These are phyloP conservation scores for Lactifluus hygrophoroides DNA, from an alignment of 768 basidiomycete species.

Conservation along the genomic window DNA sequence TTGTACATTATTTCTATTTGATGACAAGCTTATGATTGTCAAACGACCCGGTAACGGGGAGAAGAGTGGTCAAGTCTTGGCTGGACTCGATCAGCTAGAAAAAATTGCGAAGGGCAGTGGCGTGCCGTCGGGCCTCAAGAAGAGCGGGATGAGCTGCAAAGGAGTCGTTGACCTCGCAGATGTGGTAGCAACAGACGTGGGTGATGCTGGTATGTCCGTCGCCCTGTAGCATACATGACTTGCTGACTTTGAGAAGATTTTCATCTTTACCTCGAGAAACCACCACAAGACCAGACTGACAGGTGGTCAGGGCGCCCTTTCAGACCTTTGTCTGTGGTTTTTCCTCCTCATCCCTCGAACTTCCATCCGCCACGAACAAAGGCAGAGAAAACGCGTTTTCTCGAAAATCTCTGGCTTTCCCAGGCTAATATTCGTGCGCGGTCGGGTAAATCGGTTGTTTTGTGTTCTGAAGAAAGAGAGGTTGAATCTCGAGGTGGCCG, in stretches of 20 bases:
- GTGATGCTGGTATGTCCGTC: constrained; percentile 61
- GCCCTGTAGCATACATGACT: background rate
- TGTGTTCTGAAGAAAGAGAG: constrained; percentile 64
- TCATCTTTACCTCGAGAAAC: constrained; percentile 74
- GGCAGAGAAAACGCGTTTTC: constrained; percentile 68
- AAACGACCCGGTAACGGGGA: constrained; percentile 76
- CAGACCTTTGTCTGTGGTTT: constrained; percentile 68
- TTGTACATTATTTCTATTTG: constrained; percentile 88
- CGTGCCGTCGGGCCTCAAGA: constrained; percentile 58
- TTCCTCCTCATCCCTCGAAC: constrained; percentile 59
- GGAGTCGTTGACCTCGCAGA: constrained; percentile 82
- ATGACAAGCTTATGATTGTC: constrained; percentile 86
- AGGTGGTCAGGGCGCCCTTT: constrained; percentile 85
- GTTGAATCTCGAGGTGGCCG: constrained; percentile 60
- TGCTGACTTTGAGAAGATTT: constrained; percentile 47
- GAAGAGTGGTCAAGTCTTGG: constrained; percentile 59
- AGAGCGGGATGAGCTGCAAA: constrained; percentile 74
- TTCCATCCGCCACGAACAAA: constrained; percentile 58
- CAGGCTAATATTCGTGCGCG: constrained; percentile 76
- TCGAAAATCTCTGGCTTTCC: constrained; percentile 83
- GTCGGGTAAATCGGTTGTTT: constrained; percentile 61
- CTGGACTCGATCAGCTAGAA: constrained; percentile 75
- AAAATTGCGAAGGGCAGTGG: constrained; percentile 55
- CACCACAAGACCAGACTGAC: constrained; percentile 74
- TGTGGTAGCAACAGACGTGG: constrained; percentile 73